phyloP scores from a whole-genome alignment of 495 filamentous ascomycete genomes.

The Aspergillus diversus region DNA sequence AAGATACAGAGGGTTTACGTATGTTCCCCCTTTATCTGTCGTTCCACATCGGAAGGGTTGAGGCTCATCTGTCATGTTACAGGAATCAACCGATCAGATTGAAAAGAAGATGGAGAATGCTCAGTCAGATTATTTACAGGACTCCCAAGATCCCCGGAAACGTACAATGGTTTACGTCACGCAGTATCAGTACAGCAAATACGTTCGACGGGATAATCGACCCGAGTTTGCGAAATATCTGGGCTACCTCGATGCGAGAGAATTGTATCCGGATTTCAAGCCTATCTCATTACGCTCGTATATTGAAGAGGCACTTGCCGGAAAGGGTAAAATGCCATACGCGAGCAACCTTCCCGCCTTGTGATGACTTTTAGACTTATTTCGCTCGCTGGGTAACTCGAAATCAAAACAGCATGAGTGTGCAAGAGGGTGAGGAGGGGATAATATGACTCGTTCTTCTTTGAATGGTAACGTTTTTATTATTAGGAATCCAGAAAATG shows the following conservation, averaged over 20 bases:
- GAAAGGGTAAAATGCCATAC: constrained; percentile 16
- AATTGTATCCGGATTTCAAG: constrained; percentile 47
- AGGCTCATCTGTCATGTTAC: background rate
- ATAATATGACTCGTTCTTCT: no score
- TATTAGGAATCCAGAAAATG: no score
- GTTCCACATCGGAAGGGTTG: background rate
- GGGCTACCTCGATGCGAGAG: constrained; percentile 47
- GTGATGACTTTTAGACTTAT: no score
- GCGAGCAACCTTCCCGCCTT: background rate
- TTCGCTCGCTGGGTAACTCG: no score
- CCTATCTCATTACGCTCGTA: constrained; percentile 26
- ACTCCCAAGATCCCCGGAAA: constrained; percentile 15
- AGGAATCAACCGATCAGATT: constrained; percentile 27
- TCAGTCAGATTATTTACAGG: background rate
- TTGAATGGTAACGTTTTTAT: no score
- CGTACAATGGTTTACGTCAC: constrained; percentile 10
- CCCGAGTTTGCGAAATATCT: constrained; percentile 46
- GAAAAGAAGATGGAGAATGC: background rate
- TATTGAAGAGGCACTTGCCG: constrained; percentile 17
- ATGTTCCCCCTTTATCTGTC: constrained; percentile 22
- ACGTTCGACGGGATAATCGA: constrained; percentile 47
- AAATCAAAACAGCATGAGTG: no score
- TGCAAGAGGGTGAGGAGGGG: no score
- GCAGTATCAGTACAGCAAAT: constrained; percentile 39
- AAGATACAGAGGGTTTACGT: constrained; percentile 28